Base-by-base conservation (phyloP, 106 monocot species). In the Hemerocallis citrina region DNA sequence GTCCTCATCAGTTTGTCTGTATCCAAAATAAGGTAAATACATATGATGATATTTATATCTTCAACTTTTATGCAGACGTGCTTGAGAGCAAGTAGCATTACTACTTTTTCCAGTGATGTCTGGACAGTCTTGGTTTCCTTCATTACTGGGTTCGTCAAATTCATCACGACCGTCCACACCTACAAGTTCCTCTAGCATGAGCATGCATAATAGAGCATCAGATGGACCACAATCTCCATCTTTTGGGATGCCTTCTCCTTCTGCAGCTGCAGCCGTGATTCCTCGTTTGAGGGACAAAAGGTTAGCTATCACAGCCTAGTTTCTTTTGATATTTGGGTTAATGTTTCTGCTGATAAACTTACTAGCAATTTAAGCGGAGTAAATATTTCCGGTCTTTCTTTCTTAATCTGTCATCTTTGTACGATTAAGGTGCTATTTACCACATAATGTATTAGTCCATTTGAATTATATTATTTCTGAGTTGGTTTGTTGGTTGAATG, bases 91-190 rank as follows among this genome's bases (percentile, higher is more conserved):
- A 34, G 12, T 12, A 56, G 17, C 6, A 10, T n/a, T n/a, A n/a
- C n/a, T n/a, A n/a, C n/a, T n/a, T n/a, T 21, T 3, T 3, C 2
- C 7, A 12, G 34, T 14, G 17, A 31, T 29, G 34, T 19, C 57
- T 35, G 65, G 70, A 28, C 75, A 86, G 19, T 84, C 95, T 27
- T 95, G 95, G 95, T 95, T 90, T 65, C 83, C 90, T 74, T 76
- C 89, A 35, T 71, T 81, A 15, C 68, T 83, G 1, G 44, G 68
- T 55, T 81, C 93, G 66, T 77, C 78, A 65, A 62, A 13, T 19
- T 20, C 61, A n/a, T 62, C 61, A 31, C 72, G 46, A 10, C 76
- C 80, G 17, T 67, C 83, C 34, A 78, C 80, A n/a, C 55, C 86
- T 17, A 59, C 63, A 22, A 64, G 63, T 64, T 78, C 83, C 36